Conservation (phyloP, 805 yeast genomes). For the Cyberlindnera saturnus region DNA sequence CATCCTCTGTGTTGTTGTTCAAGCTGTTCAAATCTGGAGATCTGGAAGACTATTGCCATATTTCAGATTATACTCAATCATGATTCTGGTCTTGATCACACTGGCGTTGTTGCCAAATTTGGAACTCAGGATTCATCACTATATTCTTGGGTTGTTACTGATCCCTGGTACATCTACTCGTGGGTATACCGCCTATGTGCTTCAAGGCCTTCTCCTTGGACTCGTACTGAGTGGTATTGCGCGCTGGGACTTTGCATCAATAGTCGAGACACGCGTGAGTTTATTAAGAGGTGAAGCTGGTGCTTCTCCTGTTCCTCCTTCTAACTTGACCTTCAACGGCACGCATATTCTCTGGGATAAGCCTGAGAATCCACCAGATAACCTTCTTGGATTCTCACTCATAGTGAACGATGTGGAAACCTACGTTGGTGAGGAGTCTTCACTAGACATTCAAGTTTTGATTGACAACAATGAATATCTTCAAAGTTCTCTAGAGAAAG, state of each 20-base stretch:
- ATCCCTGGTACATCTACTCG: constrained; percentile 81
- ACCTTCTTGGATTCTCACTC: constrained; percentile 46
- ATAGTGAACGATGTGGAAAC: constrained; percentile 76
- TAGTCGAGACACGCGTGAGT: constrained; percentile 68
- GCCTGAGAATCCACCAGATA: constrained; percentile 4
- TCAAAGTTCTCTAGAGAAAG: constrained; percentile 16
- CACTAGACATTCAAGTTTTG: constrained; percentile 37
- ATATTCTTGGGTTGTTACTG: constrained; percentile 67
- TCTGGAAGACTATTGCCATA: constrained; percentile 63
- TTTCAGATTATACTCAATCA: constrained; percentile 43
- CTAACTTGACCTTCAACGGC: constrained; percentile 24
- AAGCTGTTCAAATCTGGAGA: constrained; percentile 76
- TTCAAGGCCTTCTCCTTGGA: constrained; percentile 84
- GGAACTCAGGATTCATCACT: constrained; percentile 75
- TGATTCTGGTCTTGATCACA: constrained; percentile 37
- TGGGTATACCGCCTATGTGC: constrained; percentile 62
- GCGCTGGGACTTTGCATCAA: constrained; percentile 90
- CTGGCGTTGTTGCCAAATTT: constrained; percentile 56
- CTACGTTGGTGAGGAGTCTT: constrained; percentile 48
- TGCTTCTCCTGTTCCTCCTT: constrained; percentile 45
- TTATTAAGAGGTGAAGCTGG: constrained; percentile 72
- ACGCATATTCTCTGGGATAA: constrained; percentile 24
- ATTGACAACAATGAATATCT: constrained; percentile 26
- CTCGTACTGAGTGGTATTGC: constrained; percentile 78
- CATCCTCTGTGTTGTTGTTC: constrained; percentile 53